Conservation (phyloP, 2,329 filamentous ascomycete genomes). For the Colletotrichum tabaci region DNA sequence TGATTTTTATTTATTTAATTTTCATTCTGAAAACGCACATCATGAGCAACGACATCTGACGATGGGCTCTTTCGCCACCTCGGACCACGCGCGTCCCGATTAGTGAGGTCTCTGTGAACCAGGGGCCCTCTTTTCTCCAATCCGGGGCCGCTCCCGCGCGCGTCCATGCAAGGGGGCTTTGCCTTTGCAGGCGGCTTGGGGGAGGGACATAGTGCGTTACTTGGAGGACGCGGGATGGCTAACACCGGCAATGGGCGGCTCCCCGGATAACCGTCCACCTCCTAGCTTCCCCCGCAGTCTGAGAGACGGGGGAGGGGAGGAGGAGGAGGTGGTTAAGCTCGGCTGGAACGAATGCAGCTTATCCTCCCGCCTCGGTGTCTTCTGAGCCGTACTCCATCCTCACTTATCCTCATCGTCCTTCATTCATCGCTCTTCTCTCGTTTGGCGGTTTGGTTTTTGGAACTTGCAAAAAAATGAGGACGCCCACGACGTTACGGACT, state of each 20-base stretch:
- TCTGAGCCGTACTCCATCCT: too few species aligned
- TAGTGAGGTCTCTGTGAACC: background rate
- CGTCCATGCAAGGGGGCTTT: constrained; percentile 21
- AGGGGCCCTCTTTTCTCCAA: constrained; percentile 33
- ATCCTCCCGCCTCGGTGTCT: background rate
- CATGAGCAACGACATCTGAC: background rate
- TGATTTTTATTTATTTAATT: too few species aligned
- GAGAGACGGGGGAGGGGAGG: constrained; percentile 14
- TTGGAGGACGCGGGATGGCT: constrained; percentile 44
- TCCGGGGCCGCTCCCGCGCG: constrained; percentile 28
- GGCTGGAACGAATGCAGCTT: constrained; percentile 19
- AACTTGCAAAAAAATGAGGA: constrained; percentile 22
- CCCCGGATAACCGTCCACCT: constrained; percentile 43
- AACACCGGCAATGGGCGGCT: constrained; percentile 56
- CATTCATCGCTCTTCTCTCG: background rate
- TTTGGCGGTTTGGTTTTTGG: constrained; percentile 22
- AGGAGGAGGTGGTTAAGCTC: constrained; percentile 15
- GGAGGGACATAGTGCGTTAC: too few species aligned
- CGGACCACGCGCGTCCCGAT: background rate
- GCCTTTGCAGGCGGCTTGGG: too few species aligned
- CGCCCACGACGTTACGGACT: constrained; percentile 43
- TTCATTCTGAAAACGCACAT: too few species aligned
- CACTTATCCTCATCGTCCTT: background rate
- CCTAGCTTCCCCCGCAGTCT: constrained; percentile 14
- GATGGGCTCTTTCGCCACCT: background rate